These are phyloP conservation scores for Jatropha multifida DNA, from an alignment of 441 rosid species.

Conservation along the genomic window DNA sequence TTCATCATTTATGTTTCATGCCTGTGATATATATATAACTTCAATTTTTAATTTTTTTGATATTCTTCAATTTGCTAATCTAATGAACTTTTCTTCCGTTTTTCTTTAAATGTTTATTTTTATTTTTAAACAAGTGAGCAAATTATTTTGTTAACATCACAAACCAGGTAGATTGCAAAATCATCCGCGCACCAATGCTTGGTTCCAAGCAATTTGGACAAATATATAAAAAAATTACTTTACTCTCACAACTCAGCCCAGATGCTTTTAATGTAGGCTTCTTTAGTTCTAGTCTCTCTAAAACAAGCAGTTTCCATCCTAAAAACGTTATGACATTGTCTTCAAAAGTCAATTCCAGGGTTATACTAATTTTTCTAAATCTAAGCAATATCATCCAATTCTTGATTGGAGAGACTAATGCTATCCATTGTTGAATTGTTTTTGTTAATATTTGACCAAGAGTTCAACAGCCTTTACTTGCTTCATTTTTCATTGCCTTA, in stretches of 20 bases:
- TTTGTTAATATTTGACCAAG: not conserved
- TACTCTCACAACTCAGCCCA: not conserved
- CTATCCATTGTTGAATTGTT: not conserved
- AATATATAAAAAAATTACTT: not conserved
- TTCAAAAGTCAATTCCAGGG: not conserved
- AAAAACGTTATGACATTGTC: not conserved
- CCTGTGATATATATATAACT: not conserved
- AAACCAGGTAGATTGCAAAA: not conserved
- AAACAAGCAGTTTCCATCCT: not conserved
- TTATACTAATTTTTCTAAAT: not conserved
- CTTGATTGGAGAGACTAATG: not conserved
- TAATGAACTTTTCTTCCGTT: not conserved
- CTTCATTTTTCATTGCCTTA: not conserved
- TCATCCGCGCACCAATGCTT: not conserved
- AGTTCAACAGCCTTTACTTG: not conserved
- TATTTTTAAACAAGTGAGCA: not conserved
- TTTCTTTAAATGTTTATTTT: not conserved
- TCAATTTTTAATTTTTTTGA: not conserved
- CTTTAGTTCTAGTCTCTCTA: not conserved
- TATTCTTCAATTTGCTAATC: not conserved
- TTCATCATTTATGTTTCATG: not conserved
- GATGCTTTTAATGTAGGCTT: not conserved
- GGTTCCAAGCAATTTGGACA: not conserved
- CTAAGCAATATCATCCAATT: not conserved
- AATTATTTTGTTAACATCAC: not conserved